Conservation (phyloP, 352 stramenopile genomes). For the Globisporangium camurandrum region DNA sequence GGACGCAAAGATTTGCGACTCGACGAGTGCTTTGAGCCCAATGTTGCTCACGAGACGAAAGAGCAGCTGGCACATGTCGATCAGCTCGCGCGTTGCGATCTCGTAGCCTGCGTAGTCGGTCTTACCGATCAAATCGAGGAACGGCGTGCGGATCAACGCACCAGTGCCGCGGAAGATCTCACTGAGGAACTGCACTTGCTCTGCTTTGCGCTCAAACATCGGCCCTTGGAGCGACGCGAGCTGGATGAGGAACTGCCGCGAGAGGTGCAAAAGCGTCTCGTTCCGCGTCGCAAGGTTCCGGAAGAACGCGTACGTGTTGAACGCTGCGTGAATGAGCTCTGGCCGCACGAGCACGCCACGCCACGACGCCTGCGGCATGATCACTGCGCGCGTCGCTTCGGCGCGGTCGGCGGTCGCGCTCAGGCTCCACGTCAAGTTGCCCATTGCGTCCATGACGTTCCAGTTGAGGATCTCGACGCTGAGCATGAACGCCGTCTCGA, state of each 20-base stretch:
- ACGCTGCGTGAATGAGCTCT: constrained; percentile 76
- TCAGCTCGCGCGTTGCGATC: constrained; percentile 71
- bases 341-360: constrained; percentile 57
- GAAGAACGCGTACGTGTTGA: constrained; percentile 82
- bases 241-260: constrained; percentile 74
- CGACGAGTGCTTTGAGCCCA: constrained; percentile 40
- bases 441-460: constrained; percentile 51
- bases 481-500: constrained; percentile 69
- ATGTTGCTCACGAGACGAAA: constrained; percentile 77
- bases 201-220: constrained; percentile 53
- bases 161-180: constrained; percentile 67
- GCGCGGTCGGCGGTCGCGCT: constrained; percentile 20
- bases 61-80: constrained; percentile 77
- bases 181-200: constrained; percentile 56
- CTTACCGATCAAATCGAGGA: constrained; percentile 61
- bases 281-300: constrained; percentile 60
- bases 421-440: constrained; percentile 68
- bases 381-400: constrained; percentile 29
- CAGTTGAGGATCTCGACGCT: constrained; percentile 79
- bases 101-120: constrained; percentile 58
- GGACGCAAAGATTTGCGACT: constrained; percentile 35
- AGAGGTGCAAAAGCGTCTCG: constrained; percentile 64
- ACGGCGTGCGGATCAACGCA: constrained; percentile 56
- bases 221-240: constrained; percentile 64
- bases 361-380: constrained; percentile 60